Evolutionary conservation across 2,329 filamentous ascomycete genomes (phyloP).

Genomic region (Lasiodiplodia theobromae): DNA sequence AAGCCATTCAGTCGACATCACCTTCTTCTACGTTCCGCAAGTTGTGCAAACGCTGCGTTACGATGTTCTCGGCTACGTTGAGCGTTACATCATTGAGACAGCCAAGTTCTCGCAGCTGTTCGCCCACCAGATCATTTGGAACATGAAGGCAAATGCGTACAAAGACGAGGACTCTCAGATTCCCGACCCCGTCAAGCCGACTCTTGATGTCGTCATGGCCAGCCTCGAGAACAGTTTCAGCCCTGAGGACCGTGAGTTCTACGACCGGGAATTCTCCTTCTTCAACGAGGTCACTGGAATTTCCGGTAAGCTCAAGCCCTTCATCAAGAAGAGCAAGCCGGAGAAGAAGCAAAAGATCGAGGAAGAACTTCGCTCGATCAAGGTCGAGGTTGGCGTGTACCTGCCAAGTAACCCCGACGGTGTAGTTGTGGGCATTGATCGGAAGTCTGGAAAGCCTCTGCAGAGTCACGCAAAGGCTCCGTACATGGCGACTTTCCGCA

Average conservation of each 20-base stretch:
- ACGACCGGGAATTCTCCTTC: conserved; percentile 95
- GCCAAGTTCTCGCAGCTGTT: conserved; percentile 98
- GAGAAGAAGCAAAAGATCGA: conserved; percentile 99
- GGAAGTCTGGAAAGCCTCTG: conserved; percentile 95
- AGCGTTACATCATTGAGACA: conserved; percentile 95
- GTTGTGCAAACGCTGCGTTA: conserved; percentile 96
- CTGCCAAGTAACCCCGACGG: conserved; percentile 96
- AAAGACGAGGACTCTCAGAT: conserved; percentile 94
- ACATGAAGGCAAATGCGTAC: conserved; percentile 99
- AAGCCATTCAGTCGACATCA: conserved; percentile 93
- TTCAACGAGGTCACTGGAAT: conserved; percentile 96
- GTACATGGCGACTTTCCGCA: conserved; percentile 98
- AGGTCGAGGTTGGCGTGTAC: conserved; percentile 96
- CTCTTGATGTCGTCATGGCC: conserved; percentile 86
- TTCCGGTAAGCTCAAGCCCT: conserved; percentile 92
- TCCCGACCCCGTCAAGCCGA: conserved; percentile 91
- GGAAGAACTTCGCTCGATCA: conserved; percentile 95
- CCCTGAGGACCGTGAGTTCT: conserved; percentile 79
- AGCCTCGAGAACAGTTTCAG: conserved; percentile 86
- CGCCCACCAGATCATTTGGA: conserved; percentile 99
- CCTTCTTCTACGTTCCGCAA: conserved; percentile 98
- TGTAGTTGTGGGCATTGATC: conserved; percentile 95
- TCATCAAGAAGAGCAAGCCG: conserved; percentile 88
- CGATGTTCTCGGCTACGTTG: conserved; percentile 90
- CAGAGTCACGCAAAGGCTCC: conserved; percentile 98